Evolutionary conservation across 495 filamentous ascomycete genomes (phyloP), one percentile per base, ranked within the genome.

Genomic region (Penicillium salamii): DNA sequence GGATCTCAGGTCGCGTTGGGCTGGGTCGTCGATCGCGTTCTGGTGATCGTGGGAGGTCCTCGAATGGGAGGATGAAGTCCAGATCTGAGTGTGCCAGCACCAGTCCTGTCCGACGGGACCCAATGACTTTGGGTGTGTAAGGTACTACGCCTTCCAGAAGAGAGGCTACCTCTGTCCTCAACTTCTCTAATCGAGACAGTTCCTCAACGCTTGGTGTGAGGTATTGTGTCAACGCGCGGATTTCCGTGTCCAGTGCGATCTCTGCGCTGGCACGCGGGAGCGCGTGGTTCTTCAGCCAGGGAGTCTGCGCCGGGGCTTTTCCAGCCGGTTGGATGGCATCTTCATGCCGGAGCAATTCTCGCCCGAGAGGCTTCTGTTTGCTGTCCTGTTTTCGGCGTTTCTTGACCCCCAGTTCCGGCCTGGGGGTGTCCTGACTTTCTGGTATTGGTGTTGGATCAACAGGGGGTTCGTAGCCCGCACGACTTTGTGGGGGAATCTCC

Each of bases 31-130:
- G 65, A 18, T 49, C 43, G 13, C 31, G 42, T 13, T 57, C 50
- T 33, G 39, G 34, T 4, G 59, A 54, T 12, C 58, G 54, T 11
- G 46, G 51, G 14, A 42, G 12, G 38, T 66, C 62, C 5, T 59
- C 42, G 5, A 75, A 54, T 7, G 54, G 53, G 7, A 74, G 57
- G 21, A 60, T 56, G 49, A 75, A 63, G 55, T 84, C 71, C 4
- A 86, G 59, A 55, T 76, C 74, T 11, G 83, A 85, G 28, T 69
- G 66, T 15, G 71, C 62, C 34, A 68, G 41, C 1, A 71, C 74
- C 26, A 86, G 59, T n/a, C 78, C 78, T n/a, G 74, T 83, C 5
- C 56, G 43, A 29, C 74, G 65, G 5, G 80, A 83, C 15, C 82
- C 82, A 46, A 78, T 73, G 9, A 78, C 33, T 32, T 72, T 58